Base-by-base conservation (phyloP, 2,329 filamentous ascomycete genomes). In the Aureobasidium sp. region DNA sequence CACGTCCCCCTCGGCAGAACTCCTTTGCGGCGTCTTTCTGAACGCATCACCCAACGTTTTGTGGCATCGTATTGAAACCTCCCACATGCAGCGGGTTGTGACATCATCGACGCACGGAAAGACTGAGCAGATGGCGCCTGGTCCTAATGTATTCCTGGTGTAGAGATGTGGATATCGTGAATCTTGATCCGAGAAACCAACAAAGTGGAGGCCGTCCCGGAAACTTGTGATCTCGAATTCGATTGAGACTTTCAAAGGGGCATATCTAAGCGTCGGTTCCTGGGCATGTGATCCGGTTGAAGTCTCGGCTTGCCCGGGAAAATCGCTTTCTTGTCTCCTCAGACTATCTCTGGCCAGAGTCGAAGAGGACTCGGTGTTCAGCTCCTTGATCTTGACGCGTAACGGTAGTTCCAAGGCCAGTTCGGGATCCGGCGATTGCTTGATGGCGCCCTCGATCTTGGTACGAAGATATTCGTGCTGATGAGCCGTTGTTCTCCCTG, bases 101-200 rank as follows among this genome's bases (percentile, higher is more conserved):
- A 88, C 84, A 70, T 96, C 89, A 71, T 99, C 94, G 58, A 97
- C 82, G 72, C 94, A 97, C 0, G 94, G 94, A 69, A 99, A 99
- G 29, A 97, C 85, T 67, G 88, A 92, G 50, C 87, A 93, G 0
- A 91, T 87, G 19, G 85, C 87, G 33, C 92, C 91, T 0, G 91
- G 85, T 64, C 89, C 87, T 45, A 88, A 78, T 2, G 87, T 89
- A 70, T 93, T 91, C 44, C 87, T 87, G 0, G 93, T 96, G 73
- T 96, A 99, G 53, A 90, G 86, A 76, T 99, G 93, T 0, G 94
- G 91, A 72, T 92, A 99, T 64, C 92, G 84, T 61, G 81, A 80
- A 71, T 97, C 93, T 56, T 86, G 84, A 62, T 87, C 85, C 48
- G 91, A 86, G 40, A 94, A 83, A 4, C 94, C 92, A 17, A 95